phyloP scores from a whole-genome alignment of 176 grass and related monocot species.

The Sorghum bicolor region Sorghum_bicolor_NCBIv3 NC_012878.2:59368001-59368500 shows the following conservation, averaged over 20 bases:
- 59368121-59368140: constrained; percentile 49
- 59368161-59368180: constrained; percentile 54
- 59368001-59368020: too few relatives aligned
- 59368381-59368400: background rate
- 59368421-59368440: too few relatives aligned
- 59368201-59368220: background rate
- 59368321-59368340: constrained; percentile 44
- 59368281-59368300: constrained; percentile 58
- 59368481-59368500: too few relatives aligned
- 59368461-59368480: too few relatives aligned
- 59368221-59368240: background rate
- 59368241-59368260: background rate
- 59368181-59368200: constrained; percentile 24
- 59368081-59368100: constrained; percentile 57
- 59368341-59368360: constrained; percentile 58
- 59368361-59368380: constrained; percentile 43
- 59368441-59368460: too few relatives aligned
- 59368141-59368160: constrained; percentile 78
- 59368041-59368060: constrained; percentile 92
- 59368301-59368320: constrained; percentile 83
- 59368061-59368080: constrained; percentile 42
- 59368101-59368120: constrained; percentile 56
- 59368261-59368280: constrained; percentile 34
- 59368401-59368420: background rate
- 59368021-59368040: background rate